A percentile compares a stretch with the other conserved stretches of the same genome.
Evolutionary conservation across 2,329 filamentous ascomycete genomes (phyloP).

Genomic region (Alternaria consortialis): DNA sequence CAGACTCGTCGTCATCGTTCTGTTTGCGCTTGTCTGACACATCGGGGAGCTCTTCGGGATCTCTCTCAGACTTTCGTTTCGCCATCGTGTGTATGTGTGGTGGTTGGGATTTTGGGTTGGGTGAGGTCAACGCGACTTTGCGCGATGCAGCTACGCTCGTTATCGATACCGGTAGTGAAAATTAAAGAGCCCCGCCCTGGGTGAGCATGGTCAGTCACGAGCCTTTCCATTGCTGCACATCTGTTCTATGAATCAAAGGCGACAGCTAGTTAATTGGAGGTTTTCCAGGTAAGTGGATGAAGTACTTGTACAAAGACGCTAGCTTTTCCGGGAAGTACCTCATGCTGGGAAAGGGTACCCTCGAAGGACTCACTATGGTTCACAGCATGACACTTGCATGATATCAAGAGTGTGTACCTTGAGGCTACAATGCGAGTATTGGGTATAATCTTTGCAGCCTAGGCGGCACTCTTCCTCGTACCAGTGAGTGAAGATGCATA

Average conservation of each 20-base stretch:
- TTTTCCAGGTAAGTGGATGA: neutral
- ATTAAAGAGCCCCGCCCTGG: slow-evolving; percentile 6
- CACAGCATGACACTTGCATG: neutral
- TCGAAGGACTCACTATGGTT: neutral
- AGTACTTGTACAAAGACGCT: neutral
- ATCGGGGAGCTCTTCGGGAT: slow-evolving; percentile 49
- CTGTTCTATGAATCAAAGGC: neutral
- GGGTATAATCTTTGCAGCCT: neutral
- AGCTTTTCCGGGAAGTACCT: neutral
- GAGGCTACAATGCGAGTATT: neutral
- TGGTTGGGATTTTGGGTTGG: neutral
- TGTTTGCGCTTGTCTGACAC: slow-evolving; percentile 42
- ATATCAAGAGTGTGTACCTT: neutral
- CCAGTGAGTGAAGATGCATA: neutral
- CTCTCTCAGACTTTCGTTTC: slow-evolving; percentile 48
- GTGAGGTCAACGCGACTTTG: slow-evolving; percentile 13
- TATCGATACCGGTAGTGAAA: slow-evolving; percentile 13
- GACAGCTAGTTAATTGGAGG: neutral
- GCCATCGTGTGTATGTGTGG: slow-evolving; percentile 37
- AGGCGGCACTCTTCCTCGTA: neutral
- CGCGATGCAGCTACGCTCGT: slow-evolving; percentile 6
- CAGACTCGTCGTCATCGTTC: slow-evolving; percentile 47
- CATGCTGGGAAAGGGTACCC: neutral
- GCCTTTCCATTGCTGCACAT: neutral
- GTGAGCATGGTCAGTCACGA: neutral